phyloP scores from a whole-genome alignment of 768 basidiomycete genomes.

The Baorangia bicolor region DNA sequence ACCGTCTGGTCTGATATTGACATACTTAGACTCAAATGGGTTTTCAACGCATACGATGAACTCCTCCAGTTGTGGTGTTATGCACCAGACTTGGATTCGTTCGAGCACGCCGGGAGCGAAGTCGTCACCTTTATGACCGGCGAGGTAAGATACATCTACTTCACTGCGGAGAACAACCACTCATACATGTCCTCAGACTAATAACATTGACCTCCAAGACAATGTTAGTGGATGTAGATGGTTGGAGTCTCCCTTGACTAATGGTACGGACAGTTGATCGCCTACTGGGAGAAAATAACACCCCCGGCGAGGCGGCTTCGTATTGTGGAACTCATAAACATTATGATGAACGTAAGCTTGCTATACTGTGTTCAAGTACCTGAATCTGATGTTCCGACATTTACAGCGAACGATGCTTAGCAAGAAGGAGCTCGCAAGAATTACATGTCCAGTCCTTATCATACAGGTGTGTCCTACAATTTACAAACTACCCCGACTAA shows the following conservation, averaged over 20 bases:
- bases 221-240: slow-evolving; percentile 44
- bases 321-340: slow-evolving; percentile 50
- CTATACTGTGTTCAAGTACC: background rate
- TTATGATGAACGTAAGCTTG: slow-evolving; percentile 58
- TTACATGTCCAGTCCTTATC: slow-evolving; percentile 65
- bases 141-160: slow-evolving; percentile 41
- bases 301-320: slow-evolving; percentile 56
- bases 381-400: background rate
- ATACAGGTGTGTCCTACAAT: slow-evolving; percentile 51
- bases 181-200: slow-evolving; percentile 10
- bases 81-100: slow-evolving; percentile 62
- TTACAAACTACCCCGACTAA: background rate
- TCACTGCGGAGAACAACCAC: background rate
- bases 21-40: slow-evolving; percentile 50
- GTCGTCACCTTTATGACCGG: slow-evolving; percentile 54
- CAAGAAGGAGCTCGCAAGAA: slow-evolving; percentile 45
- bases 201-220: slow-evolving; percentile 57
- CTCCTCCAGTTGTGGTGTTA: slow-evolving; percentile 61
- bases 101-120: slow-evolving; percentile 66
- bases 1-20: background rate
- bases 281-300: slow-evolving; percentile 57
- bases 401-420: slow-evolving; percentile 55
- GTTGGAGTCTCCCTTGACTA: slow-evolving; percentile 1
- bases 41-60: slow-evolving; percentile 63
- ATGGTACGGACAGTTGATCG: slow-evolving; percentile 50